Evolutionary conservation across 768 basidiomycete genomes (phyloP).

Genomic region (Albatrellus ellisii): DNA sequence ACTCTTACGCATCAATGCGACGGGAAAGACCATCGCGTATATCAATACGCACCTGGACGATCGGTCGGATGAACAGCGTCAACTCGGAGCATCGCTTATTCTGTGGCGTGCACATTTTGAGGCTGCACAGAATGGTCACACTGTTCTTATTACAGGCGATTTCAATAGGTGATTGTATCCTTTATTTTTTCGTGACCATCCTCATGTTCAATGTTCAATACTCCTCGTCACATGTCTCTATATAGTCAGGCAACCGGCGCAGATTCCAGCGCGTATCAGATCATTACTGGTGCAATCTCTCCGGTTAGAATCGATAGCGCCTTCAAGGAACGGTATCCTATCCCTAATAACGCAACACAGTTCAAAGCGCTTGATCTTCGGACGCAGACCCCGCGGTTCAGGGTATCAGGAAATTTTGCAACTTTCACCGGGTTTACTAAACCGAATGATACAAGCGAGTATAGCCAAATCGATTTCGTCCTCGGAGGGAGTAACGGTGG

Average conservation of each 20-base stretch:
- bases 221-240: neutral
- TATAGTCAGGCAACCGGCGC: slow-evolving; percentile 30
- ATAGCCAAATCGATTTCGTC: slow-evolving; percentile 34
- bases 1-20: slow-evolving; percentile 21
- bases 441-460: slow-evolving; percentile 20
- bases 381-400: slow-evolving; percentile 25
- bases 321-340: slow-evolving; percentile 29
- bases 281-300: slow-evolving; percentile 29
- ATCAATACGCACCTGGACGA: slow-evolving; percentile 47
- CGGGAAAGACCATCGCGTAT: slow-evolving; percentile 22
- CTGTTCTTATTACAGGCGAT: slow-evolving; percentile 39
- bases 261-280: slow-evolving; percentile 37
- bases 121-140: slow-evolving; percentile 20
- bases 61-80: slow-evolving; percentile 36
- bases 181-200: neutral
- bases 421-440: slow-evolving; percentile 38
- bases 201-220: neutral
- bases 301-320: slow-evolving; percentile 29
- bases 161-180: slow-evolving; percentile 25
- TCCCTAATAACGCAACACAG: slow-evolving; percentile 18
- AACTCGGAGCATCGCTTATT: slow-evolving; percentile 37
- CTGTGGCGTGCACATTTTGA: slow-evolving; percentile 37
- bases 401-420: slow-evolving; percentile 32
- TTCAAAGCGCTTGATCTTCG: slow-evolving; percentile 36
- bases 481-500: slow-evolving; percentile 34